These are phyloP conservation scores for Solanum okadae DNA, from an alignment of 257 asterid genomes.

Conservation along the genomic window DNA sequence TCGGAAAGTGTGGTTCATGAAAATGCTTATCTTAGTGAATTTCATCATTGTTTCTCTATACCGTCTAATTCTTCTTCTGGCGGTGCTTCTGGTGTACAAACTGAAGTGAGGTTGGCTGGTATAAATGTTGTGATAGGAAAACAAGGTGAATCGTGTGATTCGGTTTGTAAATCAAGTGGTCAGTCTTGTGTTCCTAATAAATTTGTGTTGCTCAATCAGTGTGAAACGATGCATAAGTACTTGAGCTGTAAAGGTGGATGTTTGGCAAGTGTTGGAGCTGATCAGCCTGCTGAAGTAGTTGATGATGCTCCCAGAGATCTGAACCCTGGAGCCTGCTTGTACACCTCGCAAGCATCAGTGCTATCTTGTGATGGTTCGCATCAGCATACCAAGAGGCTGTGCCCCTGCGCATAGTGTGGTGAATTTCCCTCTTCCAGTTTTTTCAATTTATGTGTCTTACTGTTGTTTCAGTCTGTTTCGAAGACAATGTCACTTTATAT, in stretches of 20 bases:
- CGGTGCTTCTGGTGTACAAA: constrained; percentile 48
- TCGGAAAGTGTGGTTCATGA: constrained; percentile 97
- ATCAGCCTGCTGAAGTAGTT: constrained; percentile 93
- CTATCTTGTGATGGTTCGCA: constrained; percentile 84
- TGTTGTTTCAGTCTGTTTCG: not conserved
- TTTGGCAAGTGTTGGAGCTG: constrained; percentile 69
- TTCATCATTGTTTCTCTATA: constrained; percentile 81
- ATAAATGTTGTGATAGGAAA: constrained; percentile 70
- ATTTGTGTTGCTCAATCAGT: constrained; percentile 64
- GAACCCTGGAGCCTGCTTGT: constrained; percentile 82
- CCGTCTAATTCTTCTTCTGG: constrained; percentile 50
- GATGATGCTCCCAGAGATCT: constrained; percentile 68
- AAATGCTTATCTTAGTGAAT: constrained; percentile 82
- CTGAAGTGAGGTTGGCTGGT: constrained; percentile 59
- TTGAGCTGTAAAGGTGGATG: constrained; percentile 81
- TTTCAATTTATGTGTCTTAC: not conserved
- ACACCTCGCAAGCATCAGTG: constrained; percentile 35
- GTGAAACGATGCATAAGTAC: constrained; percentile 69
- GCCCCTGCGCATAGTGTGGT: constrained; percentile 62
- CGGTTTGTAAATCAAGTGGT: constrained; percentile 65
- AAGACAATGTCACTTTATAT: not conserved
- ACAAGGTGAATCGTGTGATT: constrained; percentile 87
- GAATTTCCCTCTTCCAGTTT: not conserved
- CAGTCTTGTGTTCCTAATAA: constrained; percentile 92
- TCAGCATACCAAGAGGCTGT: constrained; percentile 68